Evolutionary conservation across 2,329 filamentous ascomycete species (phyloP), one percentile per base, ranked within the genome.

Genomic region (Fusarium brevicatenulatum): DNA sequence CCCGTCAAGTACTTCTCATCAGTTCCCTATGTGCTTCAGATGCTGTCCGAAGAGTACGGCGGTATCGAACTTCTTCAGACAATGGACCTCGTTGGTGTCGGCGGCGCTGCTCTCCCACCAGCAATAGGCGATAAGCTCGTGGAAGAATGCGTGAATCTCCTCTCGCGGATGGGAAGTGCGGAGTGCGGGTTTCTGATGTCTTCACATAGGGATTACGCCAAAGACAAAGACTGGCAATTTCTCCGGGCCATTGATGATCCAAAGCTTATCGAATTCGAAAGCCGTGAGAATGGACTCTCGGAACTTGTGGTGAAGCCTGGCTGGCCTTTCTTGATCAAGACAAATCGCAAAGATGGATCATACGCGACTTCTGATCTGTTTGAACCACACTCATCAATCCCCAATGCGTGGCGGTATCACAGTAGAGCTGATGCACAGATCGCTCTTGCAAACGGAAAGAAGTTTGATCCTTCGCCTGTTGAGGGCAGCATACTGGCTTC

Each of bases 101-200:
- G 90, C 5, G 91, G 90, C 10, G 90, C 90, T 16, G 87, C 90
- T 8, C 77, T 92, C 4, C 85, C 88, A 5, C 68, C 78, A 7
- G 78, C 84, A 13, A 79, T 90, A 3, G 91, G 91, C 1, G 82
- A 91, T 63, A 77, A 78, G 6, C 82, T 92, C 5, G 86, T 91
- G 1, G 59, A 78, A 0, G 76, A 81, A 10, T 84, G 83, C 0
- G 85, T 92, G 3, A 88, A 87, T 13, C 84, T 92, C 9, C 81
- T 91, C 3, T 91, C 89, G 1, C 83, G 91, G 44, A 91, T 90
- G 77, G 90, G 91, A 5, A 92, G 89, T 73, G 88, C 89, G 13
- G 90, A 92, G 76, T 92, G 90, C 63, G 90, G 90, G 0, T 92
- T 92, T 67, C 78, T 92, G 19, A 83, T 92, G 76, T 91, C 88